Evolutionary conservation across 2,329 filamentous ascomycete genomes (phyloP).

Genomic region (Phoma sp.): DNA sequence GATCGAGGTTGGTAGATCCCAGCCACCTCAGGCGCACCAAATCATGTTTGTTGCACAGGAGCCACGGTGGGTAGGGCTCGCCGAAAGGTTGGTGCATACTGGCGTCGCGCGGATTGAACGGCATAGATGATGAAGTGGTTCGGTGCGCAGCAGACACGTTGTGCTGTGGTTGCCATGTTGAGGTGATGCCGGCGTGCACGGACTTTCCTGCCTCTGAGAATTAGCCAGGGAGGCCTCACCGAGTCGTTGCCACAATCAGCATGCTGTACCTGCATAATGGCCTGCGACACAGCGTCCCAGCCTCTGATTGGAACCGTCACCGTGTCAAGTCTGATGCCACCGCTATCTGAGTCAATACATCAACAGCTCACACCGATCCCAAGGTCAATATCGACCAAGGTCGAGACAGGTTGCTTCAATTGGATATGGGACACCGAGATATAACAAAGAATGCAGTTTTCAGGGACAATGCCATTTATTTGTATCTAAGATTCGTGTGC

Average conservation of each 20-base stretch:
- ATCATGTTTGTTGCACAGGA: slow-evolving; percentile 36
- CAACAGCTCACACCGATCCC: background rate
- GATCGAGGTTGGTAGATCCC: slow-evolving; percentile 30
- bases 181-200: background rate
- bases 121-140: background rate
- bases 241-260: background rate
- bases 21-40: slow-evolving; percentile 28
- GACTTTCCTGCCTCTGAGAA: background rate
- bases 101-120: slow-evolving; percentile 8
- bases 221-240: background rate
- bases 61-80: slow-evolving; percentile 5
- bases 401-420: background rate
- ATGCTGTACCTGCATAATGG: background rate
- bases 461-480: too few species aligned
- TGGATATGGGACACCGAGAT: background rate
- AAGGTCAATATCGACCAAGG: background rate
- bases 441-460: background rate
- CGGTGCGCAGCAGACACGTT: background rate
- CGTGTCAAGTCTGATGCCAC: background rate
- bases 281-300: background rate
- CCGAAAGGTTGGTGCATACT: slow-evolving; percentile 28
- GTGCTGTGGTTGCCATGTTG: background rate
- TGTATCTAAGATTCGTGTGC: too few species aligned
- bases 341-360: background rate
- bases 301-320: background rate